Evolutionary conservation across 2,329 filamentous ascomycete species (phyloP).

Genomic region (Fulvia fulva): DNA sequence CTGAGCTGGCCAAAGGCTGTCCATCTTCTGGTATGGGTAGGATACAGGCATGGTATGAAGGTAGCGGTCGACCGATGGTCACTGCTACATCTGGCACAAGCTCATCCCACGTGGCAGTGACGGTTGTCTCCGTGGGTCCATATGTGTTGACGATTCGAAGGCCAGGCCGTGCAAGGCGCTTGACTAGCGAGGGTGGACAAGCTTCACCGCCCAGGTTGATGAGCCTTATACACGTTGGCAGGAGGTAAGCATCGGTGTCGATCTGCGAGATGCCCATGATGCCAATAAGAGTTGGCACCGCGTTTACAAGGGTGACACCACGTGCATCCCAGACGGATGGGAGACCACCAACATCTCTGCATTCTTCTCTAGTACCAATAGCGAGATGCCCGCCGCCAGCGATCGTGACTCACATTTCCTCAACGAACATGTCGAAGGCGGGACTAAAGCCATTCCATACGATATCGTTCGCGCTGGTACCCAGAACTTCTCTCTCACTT

Average conservation of each 20-base stretch:
- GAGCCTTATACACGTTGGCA: conserved; percentile 17
- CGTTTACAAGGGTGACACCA: conserved; percentile 20
- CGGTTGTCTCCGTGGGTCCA: conserved; percentile 24
- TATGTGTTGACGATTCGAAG: conserved; percentile 24
- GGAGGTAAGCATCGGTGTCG: conserved; percentile 10
- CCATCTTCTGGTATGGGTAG: conserved; percentile 18
- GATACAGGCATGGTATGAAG: conserved; percentile 21
- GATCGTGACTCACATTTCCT: conserved; percentile 27
- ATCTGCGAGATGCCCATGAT: conserved; percentile 19
- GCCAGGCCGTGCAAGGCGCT: conserved; percentile 19
- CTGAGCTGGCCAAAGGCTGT: not conserved
- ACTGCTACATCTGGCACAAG: conserved; percentile 19
- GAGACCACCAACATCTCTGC: conserved; percentile 16
- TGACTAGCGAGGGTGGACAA: conserved; percentile 18
- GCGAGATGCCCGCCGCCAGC: conserved; percentile 23
- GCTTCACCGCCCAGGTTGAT: conserved; percentile 25
- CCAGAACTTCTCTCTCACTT: conserved; percentile 21
- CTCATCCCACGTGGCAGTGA: conserved; percentile 21
- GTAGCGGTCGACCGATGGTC: conserved; percentile 22
- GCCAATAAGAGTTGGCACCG: conserved; percentile 23
- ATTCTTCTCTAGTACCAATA: conserved; percentile 20
- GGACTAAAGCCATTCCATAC: conserved; percentile 24
- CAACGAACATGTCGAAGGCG: conserved; percentile 26
- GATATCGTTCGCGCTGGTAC: conserved; percentile 15
- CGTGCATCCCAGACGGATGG: conserved; percentile 18